phyloP scores from a whole-genome alignment of 2,329 filamentous ascomycete genomes.

The Xylariaceae sp. region DNA sequence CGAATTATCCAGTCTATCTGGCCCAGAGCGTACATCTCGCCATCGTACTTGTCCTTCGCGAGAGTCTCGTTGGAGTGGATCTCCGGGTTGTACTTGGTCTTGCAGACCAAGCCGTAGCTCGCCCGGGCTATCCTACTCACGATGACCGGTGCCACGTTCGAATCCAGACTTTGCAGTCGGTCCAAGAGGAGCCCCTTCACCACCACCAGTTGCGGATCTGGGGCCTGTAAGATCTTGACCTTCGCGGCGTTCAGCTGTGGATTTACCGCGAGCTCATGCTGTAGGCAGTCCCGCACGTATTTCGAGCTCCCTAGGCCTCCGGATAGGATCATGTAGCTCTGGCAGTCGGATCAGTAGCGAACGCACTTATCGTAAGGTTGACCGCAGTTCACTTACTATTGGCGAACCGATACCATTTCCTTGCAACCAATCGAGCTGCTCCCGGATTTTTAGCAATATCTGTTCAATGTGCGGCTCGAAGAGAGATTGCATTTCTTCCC shows the following conservation, averaged over 20 bases:
- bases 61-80: constrained; percentile 30
- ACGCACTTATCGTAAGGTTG: background rate
- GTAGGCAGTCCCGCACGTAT: constrained; percentile 36
- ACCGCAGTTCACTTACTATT: constrained; percentile 22
- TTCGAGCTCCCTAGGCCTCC: constrained; percentile 38
- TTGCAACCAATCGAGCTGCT: constrained; percentile 33
- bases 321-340: constrained; percentile 37
- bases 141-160: constrained; percentile 33
- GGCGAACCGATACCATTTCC: constrained; percentile 23
- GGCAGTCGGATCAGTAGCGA: background rate
- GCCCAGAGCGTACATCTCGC: constrained; percentile 31
- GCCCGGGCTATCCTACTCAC: constrained; percentile 32
- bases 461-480: constrained; percentile 35
- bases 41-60: constrained; percentile 25
- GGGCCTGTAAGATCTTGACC: constrained; percentile 33
- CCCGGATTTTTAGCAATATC: constrained; percentile 30
- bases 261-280: constrained; percentile 26
- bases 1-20: constrained; percentile 36
- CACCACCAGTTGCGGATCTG: constrained; percentile 47
- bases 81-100: constrained; percentile 27
- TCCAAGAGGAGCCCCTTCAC: constrained; percentile 46
- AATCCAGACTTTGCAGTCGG: constrained; percentile 38
- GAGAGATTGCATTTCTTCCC: constrained; percentile 34
- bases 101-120: constrained; percentile 35
- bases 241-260: constrained; percentile 28